Percentiles rank a stretch among this genome's conserved stretches.
Evolutionary conservation across 2,329 filamentous ascomycete genomes (phyloP).

Genomic region (Cryoendolithus antarcticus): DNA sequence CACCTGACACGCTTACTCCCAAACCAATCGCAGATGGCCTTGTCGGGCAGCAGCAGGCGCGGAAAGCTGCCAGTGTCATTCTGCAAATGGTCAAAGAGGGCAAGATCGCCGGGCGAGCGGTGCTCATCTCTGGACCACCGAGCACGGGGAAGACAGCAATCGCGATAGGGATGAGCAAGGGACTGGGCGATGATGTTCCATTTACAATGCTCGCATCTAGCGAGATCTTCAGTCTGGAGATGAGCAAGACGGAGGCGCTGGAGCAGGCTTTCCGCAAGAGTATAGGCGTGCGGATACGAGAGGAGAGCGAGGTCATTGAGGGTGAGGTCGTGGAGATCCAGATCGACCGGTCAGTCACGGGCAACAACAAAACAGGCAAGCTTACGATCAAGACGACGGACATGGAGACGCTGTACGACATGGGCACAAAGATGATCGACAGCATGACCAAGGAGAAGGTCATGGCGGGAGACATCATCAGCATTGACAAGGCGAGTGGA

Average conservation of each 20-base stretch:
- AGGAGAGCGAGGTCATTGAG: conserved; percentile 98
- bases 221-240: conserved; percentile 96
- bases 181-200: conserved; percentile 82
- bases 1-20: conserved; percentile 80
- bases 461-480: conserved; percentile 96
- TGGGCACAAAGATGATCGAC: conserved; percentile 99
- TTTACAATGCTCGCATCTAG: conserved; percentile 94
- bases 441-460: conserved; percentile 99
- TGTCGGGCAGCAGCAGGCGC: conserved; percentile 90
- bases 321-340: conserved; percentile 98
- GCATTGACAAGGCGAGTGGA: conserved; percentile 94
- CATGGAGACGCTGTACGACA: conserved; percentile 99
- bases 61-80: conserved; percentile 91
- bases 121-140: conserved; percentile 87
- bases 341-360: conserved; percentile 92
- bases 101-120: conserved; percentile 91
- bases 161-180: conserved; percentile 97
- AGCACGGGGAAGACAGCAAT: conserved; percentile 98
- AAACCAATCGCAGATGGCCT: conserved; percentile 77
- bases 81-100: conserved; percentile 98
- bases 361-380: conserved; percentile 93
- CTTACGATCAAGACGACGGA: conserved; percentile 98
- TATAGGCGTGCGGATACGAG: conserved; percentile 95
- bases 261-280: conserved; percentile 99
- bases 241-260: conserved; percentile 97